Conservation (phyloP, 768 basidiomycete species). For the Termitomyces sp. region DNA sequence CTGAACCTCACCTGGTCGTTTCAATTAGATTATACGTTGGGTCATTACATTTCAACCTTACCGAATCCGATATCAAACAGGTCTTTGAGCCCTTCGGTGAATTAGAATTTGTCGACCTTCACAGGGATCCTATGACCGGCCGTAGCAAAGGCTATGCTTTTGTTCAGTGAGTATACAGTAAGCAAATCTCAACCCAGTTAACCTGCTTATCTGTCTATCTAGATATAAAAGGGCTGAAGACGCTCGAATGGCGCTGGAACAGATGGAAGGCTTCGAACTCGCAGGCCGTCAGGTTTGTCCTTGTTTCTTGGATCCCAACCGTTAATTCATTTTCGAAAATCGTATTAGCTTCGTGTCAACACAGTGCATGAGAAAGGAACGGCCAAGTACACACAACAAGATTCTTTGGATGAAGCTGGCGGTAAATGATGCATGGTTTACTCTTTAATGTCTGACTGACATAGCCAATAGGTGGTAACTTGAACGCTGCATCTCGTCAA, state of each 20-base stretch:
- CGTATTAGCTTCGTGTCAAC: constrained; percentile 73
- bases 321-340: neutral
- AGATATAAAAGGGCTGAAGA: constrained; percentile 91
- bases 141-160: constrained; percentile 98
- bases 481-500: constrained; percentile 97
- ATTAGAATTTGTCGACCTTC: constrained; percentile 97
- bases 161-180: constrained; percentile 69
- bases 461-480: constrained; percentile 73
- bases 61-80: constrained; percentile 96
- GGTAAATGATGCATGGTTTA: constrained; percentile 40
- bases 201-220: constrained; percentile 2
- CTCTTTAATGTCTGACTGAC: constrained; percentile 7
- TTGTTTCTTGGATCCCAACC: neutral
- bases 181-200: neutral
- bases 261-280: constrained; percentile 98
- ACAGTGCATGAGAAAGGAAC: constrained; percentile 91
- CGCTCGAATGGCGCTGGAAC: constrained; percentile 94
- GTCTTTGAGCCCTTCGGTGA: constrained; percentile 99
- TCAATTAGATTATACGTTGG: constrained; percentile 89
- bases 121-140: constrained; percentile 91
- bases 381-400: constrained; percentile 68
- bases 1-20: neutral
- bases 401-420: constrained; percentile 85
- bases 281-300: constrained; percentile 84
- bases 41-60: constrained; percentile 94